Evolutionary conservation across 2,329 filamentous ascomycete species (phyloP).

Genomic region (Thielaviopsis ethacetica): DNA sequence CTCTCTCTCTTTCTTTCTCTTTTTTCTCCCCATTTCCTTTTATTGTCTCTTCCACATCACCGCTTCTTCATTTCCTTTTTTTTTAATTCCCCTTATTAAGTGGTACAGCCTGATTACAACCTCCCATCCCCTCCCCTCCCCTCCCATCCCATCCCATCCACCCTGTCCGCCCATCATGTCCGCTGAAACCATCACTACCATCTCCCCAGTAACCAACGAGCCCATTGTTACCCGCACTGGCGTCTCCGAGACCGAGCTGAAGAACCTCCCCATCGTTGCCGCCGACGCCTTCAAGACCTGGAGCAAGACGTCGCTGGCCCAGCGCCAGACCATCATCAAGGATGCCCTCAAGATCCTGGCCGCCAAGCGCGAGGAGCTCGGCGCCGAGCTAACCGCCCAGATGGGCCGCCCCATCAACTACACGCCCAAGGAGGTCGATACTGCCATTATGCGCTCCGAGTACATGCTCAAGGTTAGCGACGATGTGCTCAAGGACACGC

Average conservation of each 20-base stretch:
- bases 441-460: slow-evolving; percentile 69
- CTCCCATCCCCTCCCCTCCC: no score
- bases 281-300: slow-evolving; percentile 62
- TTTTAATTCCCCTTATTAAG: no score
- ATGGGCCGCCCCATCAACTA: slow-evolving; percentile 91
- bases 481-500: slow-evolving; percentile 61
- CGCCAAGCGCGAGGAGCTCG: slow-evolving; percentile 62
- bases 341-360: slow-evolving; percentile 58
- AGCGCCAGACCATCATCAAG: slow-evolving; percentile 66
- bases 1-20: no score
- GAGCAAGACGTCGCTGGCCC: slow-evolving; percentile 54
- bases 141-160: no score
- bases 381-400: slow-evolving; percentile 74
- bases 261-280: slow-evolving; percentile 53
- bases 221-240: slow-evolving; percentile 66
- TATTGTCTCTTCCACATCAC: no score
- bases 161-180: slow-evolving; percentile 32
- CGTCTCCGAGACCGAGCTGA: slow-evolving; percentile 52
- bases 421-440: slow-evolving; percentile 66
- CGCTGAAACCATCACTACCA: slow-evolving; percentile 53
- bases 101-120: no score
- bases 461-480: slow-evolving; percentile 74
- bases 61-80: no score
- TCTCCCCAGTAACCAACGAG: slow-evolving; percentile 82
- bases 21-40: no score